phyloP scores from a whole-genome alignment of 2,329 filamentous ascomycete genomes.

The Cordyceps cateniannulata region DNA sequence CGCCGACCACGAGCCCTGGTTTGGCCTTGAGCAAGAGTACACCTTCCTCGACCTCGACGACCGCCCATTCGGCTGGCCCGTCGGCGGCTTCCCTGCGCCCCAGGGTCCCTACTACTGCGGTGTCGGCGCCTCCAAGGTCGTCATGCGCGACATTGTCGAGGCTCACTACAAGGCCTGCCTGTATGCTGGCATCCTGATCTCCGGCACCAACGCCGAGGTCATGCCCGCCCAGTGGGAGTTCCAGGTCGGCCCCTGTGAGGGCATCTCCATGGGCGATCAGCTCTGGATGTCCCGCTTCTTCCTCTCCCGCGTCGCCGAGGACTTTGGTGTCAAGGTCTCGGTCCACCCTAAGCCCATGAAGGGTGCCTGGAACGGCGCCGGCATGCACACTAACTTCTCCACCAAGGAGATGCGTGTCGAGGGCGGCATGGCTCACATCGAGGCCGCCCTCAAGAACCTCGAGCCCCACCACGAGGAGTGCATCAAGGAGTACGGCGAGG shows the following conservation, averaged over 20 bases:
- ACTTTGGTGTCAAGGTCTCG: slow-evolving; percentile 93
- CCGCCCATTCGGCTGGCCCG: slow-evolving; percentile 71
- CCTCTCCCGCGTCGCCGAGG: slow-evolving; percentile 84
- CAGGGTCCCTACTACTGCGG: slow-evolving; percentile 60
- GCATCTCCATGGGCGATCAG: slow-evolving; percentile 90
- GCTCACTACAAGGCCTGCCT: slow-evolving; percentile 57
- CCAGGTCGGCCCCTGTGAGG: slow-evolving; percentile 85
- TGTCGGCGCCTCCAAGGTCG: slow-evolving; percentile 94
- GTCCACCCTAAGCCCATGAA: slow-evolving; percentile 93
- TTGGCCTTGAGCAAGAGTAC: slow-evolving; percentile 97
- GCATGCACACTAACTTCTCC: slow-evolving; percentile 91
- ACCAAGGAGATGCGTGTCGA: slow-evolving; percentile 82
- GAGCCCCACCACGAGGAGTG: slow-evolving; percentile 72
- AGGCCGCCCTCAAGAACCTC: slow-evolving; percentile 77
- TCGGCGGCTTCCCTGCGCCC: slow-evolving; percentile 79
- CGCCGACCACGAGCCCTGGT: slow-evolving; percentile 82
- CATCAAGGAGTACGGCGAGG: slow-evolving; percentile 92
- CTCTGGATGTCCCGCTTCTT: slow-evolving; percentile 85
- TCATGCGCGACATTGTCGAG: slow-evolving; percentile 96
- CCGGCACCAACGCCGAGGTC: slow-evolving; percentile 97
- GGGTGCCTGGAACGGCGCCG: slow-evolving; percentile 90
- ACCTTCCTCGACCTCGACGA: slow-evolving; percentile 69
- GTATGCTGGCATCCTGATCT: slow-evolving; percentile 87
- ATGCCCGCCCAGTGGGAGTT: slow-evolving; percentile 98
- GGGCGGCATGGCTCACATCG: slow-evolving; percentile 93